Percentiles rank a stretch among this genome's conserved stretches.
phyloP scores from a whole-genome alignment of 2,329 filamentous ascomycete species.

The Aureobasidium sp. region DNA sequence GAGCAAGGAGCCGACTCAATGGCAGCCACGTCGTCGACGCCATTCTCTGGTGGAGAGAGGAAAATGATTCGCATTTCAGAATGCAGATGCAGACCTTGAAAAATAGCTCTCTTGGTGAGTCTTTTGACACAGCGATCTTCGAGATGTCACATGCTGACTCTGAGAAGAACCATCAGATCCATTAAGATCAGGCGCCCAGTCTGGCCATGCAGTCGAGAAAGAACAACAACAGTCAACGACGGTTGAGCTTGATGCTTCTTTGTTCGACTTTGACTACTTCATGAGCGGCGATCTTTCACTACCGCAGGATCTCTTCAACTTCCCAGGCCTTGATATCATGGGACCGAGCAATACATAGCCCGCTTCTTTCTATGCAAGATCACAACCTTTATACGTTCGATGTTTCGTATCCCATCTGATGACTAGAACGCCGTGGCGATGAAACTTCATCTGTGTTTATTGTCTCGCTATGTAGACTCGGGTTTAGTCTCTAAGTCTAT shows the following conservation, averaged over 20 bases:
- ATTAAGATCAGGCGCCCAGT: no score
- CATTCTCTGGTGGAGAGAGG: slow-evolving; percentile 3
- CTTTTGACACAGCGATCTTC: neutral
- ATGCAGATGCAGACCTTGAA: neutral
- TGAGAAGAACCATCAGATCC: neutral
- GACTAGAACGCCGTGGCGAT: no score
- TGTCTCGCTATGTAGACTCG: no score
- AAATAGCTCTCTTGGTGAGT: slow-evolving; percentile 1
- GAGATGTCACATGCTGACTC: neutral
- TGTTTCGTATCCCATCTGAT: no score
- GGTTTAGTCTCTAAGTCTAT: no score
- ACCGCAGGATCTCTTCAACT: neutral
- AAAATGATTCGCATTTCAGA: slow-evolving; percentile 3
- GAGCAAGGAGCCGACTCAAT: neutral
- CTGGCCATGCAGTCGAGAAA: neutral
- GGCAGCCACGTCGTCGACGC: neutral
- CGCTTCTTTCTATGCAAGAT: no score
- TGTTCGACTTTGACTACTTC: slow-evolving; percentile 5
- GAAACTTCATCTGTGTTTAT: no score
- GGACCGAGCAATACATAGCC: neutral
- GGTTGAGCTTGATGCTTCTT: neutral
- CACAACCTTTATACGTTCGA: no score
- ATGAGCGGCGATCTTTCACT: neutral
- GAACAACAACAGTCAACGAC: neutral
- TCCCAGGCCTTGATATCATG: neutral